Conservation (phyloP, 2,329 filamentous ascomycete species). For the Fusarium chlamydosporum region DNA sequence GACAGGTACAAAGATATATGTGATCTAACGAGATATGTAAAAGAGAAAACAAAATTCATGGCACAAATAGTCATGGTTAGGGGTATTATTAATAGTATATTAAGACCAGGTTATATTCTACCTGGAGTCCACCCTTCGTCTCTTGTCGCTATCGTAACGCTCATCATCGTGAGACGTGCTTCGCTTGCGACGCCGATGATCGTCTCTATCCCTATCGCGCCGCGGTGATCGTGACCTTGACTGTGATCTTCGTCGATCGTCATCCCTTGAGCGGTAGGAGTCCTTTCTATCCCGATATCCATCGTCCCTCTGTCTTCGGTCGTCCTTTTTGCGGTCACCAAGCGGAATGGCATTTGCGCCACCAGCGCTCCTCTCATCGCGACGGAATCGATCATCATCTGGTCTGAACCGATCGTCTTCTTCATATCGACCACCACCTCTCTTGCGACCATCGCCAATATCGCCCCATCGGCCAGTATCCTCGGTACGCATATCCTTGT, state of each 20-base stretch:
- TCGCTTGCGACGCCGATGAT: constrained; percentile 68
- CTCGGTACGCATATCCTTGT: constrained; percentile 88
- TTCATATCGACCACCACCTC: constrained; percentile 55
- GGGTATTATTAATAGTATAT: constrained; percentile 50
- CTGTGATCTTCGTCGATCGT: constrained; percentile 48
- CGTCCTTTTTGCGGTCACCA: constrained; percentile 59
- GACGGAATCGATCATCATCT: constrained; percentile 68
- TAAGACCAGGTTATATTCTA: constrained; percentile 34
- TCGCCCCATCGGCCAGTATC: constrained; percentile 92
- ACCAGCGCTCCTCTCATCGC: constrained; percentile 62
- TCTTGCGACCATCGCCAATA: constrained; percentile 65
- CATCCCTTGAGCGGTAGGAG: constrained; percentile 46
- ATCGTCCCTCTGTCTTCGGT: constrained; percentile 48
- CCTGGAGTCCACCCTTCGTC: constrained; percentile 67
- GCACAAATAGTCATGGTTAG: constrained; percentile 28
- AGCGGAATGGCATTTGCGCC: constrained; percentile 80
- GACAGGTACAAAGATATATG: constrained; percentile 19
- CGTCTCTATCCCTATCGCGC: constrained; percentile 59
- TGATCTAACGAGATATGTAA: constrained; percentile 45
- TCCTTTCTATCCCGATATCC: constrained; percentile 44
- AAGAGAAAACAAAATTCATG: constrained; percentile 16
- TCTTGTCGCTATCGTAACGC: constrained; percentile 71
- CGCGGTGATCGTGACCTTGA: constrained; percentile 70
- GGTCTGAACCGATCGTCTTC: constrained; percentile 77
- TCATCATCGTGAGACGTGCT: constrained; percentile 69